phyloP scores from a whole-genome alignment of 768 basidiomycete genomes.

The Galerina sulciceps region DNA sequence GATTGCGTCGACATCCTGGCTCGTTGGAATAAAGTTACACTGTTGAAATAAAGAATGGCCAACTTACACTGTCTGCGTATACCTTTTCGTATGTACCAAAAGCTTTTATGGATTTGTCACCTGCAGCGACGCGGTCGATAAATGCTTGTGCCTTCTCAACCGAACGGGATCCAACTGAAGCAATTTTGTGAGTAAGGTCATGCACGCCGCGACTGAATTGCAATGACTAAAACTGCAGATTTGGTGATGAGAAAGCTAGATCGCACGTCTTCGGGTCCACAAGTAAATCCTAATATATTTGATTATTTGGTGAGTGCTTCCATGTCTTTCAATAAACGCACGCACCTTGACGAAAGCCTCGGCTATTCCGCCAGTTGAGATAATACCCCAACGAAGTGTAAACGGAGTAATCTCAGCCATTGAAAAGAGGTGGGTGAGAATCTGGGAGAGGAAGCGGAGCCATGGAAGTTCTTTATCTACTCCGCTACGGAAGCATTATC shows the following conservation, averaged over 20 bases:
- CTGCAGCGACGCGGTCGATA: slow-evolving; percentile 54
- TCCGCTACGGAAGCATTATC: slow-evolving; percentile 10
- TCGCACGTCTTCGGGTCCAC: slow-evolving; percentile 72
- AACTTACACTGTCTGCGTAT: slow-evolving; percentile 64
- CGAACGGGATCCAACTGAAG: slow-evolving; percentile 79
- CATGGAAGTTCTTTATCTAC: background rate
- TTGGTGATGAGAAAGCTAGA: background rate
- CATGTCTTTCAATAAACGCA: background rate
- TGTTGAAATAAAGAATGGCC: background rate
- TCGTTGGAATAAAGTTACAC: background rate
- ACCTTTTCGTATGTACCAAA: slow-evolving; percentile 79
- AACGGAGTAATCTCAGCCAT: slow-evolving; percentile 41
- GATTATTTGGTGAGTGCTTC: background rate
- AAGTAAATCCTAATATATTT: slow-evolving; percentile 65
- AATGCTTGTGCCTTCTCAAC: slow-evolving; percentile 73
- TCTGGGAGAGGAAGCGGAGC: background rate
- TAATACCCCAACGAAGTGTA: slow-evolving; percentile 81
- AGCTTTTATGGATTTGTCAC: slow-evolving; percentile 60
- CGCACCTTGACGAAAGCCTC: slow-evolving; percentile 67
- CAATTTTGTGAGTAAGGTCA: slow-evolving; percentile 70
- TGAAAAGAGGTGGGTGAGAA: slow-evolving; percentile 4
- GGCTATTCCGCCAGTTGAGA: slow-evolving; percentile 82
- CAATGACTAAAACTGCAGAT: background rate
- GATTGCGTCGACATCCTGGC: slow-evolving; percentile 71
- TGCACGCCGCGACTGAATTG: slow-evolving; percentile 60